Base-by-base conservation (phyloP, 2,329 filamentous ascomycete genomes). In the Aspergillus neoniger region DNA sequence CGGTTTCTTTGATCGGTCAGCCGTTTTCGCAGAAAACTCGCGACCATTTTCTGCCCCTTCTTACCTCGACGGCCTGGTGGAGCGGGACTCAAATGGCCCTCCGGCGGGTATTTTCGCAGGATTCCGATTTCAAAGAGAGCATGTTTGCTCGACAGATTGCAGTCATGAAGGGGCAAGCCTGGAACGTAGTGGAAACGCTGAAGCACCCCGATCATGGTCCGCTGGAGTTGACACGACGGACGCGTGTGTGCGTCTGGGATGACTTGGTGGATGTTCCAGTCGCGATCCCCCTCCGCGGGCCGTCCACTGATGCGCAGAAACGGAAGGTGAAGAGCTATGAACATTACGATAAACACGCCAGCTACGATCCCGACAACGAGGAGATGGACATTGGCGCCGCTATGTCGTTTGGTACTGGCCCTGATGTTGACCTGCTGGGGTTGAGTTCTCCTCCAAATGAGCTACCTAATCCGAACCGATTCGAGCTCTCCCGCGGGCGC, bases 101-200 rank as follows among this genome's bases (percentile, higher is more conserved):
- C 41, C 91, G 95, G 57, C 86, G 87, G 63, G 88, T 97, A 49
- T 99, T 99, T 74, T 89, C 91, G 66, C 87, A 96, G 73, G 95
- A 99, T 75, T 88, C 89, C 2, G 95, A 99, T 77, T 99, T 99
- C 76, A 92, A 98, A 74, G 95, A 99, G 79, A 90, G 91, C 77
- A 99, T 99, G 95, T 99, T 96, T 78, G 92, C 92, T n/a, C 88
- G 91, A 67, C 95, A 99, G 73, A 96, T 99, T 63, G 94, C 95
- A 1, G 95, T 99, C 61, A 96, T 99, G 92, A 99, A 99, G 78
- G 95, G 95, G 10, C 95, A 99, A 74, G 95, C 95, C 0, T 99
- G 95, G 92, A 99, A 99, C 73, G 95, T 99, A 0, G 95, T 99
- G 4, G 95, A 99, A 79, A 97, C 95, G 0, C 83, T 99, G 63